Base-by-base conservation (phyloP, 2,329 filamentous ascomycete species). In the Cadophora sp. region DNA sequence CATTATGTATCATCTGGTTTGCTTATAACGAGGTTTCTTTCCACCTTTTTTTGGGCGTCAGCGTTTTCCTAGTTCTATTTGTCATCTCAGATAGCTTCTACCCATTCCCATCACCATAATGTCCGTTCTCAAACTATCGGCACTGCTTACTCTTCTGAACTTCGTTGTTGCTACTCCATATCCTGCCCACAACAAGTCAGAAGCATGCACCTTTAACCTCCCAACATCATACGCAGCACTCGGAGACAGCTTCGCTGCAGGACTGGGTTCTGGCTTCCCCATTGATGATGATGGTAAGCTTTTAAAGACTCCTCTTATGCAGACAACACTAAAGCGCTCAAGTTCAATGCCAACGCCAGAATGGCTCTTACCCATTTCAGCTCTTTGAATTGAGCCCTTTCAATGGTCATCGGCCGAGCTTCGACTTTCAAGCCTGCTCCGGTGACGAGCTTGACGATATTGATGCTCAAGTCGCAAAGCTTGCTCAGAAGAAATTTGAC, bases 161-260 rank as follows among this genome's bases (percentile, higher is more conserved):
- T 59, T 46, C 7, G 53, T 9, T 22, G 19, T 26, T 24, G 37
- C 34, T 12, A 58, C 37, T 22, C 62, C 62, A 3, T 5, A 46
- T 48, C 29, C 22, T 31, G 19, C 46, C 16, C 19, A 14, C 14
- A 48, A 62, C 8, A 51, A 14, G 31, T 50, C 40, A 12, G 40
- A 50, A 31, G 26, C 59, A 58, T 37, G 50, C 19, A n/a, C 9
- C 16, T 48, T 64, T 29, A 24, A 58, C 19, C 51, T 46, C n/a
- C 62, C 34, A 31, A 12, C 29, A 64, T 55, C 48, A 4, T 65
- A 65, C 19, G 62, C 62, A 22, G 62, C 62, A 8, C 37, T 65
- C 22, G 62, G 62, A 48, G 62, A 65, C 31, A 48, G 53, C 19
- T 65, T 58, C 26, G 62, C 62, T 8, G 50, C 62, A 29, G 62